Conservation (phyloP, 306 rosid species). For the Alnus glutinosa region DNA sequence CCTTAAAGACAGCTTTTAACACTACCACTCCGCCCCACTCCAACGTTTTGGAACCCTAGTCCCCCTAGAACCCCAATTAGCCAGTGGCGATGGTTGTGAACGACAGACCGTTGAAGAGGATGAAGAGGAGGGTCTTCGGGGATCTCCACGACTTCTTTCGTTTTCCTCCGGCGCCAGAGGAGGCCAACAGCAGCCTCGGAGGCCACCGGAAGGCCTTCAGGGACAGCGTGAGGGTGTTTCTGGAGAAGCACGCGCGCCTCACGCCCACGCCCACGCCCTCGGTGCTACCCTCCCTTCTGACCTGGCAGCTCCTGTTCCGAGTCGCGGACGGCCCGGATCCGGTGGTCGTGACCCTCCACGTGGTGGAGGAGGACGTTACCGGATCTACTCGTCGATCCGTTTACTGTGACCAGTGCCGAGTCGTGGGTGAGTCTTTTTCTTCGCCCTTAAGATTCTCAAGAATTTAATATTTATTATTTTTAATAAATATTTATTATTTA, state of each 20-base stretch:
- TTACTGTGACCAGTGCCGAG: constrained; percentile 45
- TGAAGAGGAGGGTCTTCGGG: constrained; percentile 21
- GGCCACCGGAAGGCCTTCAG: constrained; percentile 20
- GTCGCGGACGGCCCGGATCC: constrained; percentile 2
- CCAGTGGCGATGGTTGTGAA: constrained; percentile 15
- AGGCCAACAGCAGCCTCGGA: neutral
- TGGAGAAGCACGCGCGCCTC: constrained; percentile 30
- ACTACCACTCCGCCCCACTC: neutral
- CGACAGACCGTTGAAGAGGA: constrained; percentile 24
- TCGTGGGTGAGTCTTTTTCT: constrained; percentile 30
- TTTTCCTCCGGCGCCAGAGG: constrained; percentile 14
- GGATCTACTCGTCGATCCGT: constrained; percentile 28
- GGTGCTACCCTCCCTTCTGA: constrained; percentile 22
- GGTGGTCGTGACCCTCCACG: constrained; percentile 17
- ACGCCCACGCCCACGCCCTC: constrained; percentile 20
- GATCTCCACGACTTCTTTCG: constrained; percentile 30
- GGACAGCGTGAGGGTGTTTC: constrained; percentile 21
- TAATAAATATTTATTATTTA: neutral
- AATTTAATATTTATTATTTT: neutral
- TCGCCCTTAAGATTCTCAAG: too few relatives aligned
- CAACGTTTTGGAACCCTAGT: neutral
- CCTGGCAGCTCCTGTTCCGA: constrained; percentile 24
- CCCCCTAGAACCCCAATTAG: neutral
- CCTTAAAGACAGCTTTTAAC: neutral
- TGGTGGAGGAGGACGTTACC: constrained; percentile 46